These are phyloP conservation scores for Setaria italica DNA, from an alignment of 202 grass and related monocot species.

Conservation along the genomic window DNA sequence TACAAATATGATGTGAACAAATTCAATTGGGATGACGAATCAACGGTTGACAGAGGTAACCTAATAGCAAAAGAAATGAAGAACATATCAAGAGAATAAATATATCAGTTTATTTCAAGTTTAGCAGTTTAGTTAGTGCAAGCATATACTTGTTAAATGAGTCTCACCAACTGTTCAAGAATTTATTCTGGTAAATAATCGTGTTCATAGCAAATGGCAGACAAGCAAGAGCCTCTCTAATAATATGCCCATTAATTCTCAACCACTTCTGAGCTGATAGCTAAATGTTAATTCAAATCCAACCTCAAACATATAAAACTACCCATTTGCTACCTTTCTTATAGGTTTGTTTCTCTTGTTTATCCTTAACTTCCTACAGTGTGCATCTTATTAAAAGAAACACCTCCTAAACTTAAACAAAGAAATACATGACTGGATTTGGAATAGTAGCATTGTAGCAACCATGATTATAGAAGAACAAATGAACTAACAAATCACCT, in stretches of 20 bases:
- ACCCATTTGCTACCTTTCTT: background rate
- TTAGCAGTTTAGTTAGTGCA: constrained; percentile 2
- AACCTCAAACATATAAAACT: background rate
- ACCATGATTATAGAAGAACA: constrained; percentile 3
- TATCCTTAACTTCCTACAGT: background rate
- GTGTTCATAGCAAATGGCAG: constrained; percentile 25
- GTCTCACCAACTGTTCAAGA: background rate
- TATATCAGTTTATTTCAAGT: background rate
- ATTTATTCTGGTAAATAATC: background rate
- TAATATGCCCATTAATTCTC: constrained; percentile 1
- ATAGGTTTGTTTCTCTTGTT: constrained; percentile 29
- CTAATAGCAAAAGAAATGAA: constrained; percentile 10
- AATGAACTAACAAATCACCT: constrained; percentile 57
- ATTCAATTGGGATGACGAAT: background rate
- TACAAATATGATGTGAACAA: background rate
- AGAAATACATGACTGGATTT: background rate
- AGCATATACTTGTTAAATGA: constrained; percentile 23
- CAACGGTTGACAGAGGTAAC: constrained; percentile 8
- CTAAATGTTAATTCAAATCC: background rate
- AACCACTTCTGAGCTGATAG: background rate
- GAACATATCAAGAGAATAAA: background rate
- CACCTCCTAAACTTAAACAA: background rate
- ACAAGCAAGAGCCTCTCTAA: background rate
- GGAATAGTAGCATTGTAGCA: background rate
- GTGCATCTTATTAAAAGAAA: constrained; percentile 16